Conservation (phyloP, 2,329 filamentous ascomycete genomes). For the Neophaeococcomyces aloes region DNA sequence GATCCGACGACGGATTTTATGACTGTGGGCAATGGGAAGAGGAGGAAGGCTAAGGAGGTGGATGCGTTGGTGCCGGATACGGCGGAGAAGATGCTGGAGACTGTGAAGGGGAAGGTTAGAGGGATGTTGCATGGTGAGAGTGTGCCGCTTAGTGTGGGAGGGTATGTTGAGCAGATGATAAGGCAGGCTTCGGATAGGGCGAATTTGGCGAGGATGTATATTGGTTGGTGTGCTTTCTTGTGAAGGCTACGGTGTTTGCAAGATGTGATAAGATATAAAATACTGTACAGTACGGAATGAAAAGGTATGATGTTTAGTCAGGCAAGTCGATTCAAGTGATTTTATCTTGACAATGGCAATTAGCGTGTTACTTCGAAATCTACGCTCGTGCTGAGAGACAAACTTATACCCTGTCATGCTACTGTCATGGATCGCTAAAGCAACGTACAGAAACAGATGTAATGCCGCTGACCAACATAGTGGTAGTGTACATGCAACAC, state of each 20-base stretch:
- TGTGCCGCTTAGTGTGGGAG: slow-evolving; percentile 87
- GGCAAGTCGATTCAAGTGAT: no score
- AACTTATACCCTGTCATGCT: no score
- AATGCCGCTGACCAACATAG: no score
- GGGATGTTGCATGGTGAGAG: slow-evolving; percentile 77
- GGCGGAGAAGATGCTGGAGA: slow-evolving; percentile 73
- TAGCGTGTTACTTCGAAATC: no score
- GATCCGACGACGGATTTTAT: slow-evolving; percentile 93
- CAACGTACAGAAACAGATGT: no score
- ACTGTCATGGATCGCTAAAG: no score
- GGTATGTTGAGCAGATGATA: slow-evolving; percentile 93
- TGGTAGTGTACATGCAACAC: no score
- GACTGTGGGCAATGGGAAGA: slow-evolving; percentile 49
- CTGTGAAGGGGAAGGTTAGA: slow-evolving; percentile 74
- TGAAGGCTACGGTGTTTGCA: slow-evolving; percentile 24
- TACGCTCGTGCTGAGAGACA: no score
- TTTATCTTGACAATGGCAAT: no score
- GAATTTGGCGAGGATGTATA: slow-evolving; percentile 89
- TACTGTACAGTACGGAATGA: no score
- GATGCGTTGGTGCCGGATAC: slow-evolving; percentile 49
- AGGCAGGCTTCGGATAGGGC: slow-evolving; percentile 68
- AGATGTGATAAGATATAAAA: no score
- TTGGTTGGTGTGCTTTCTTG: slow-evolving; percentile 75
- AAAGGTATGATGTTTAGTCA: no score
- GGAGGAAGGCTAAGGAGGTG: slow-evolving; percentile 37